Evolutionary conservation across 441 rosid genomes (phyloP), one percentile per base, ranked within the genome.

Genomic region (Melianthus villosus): DNA sequence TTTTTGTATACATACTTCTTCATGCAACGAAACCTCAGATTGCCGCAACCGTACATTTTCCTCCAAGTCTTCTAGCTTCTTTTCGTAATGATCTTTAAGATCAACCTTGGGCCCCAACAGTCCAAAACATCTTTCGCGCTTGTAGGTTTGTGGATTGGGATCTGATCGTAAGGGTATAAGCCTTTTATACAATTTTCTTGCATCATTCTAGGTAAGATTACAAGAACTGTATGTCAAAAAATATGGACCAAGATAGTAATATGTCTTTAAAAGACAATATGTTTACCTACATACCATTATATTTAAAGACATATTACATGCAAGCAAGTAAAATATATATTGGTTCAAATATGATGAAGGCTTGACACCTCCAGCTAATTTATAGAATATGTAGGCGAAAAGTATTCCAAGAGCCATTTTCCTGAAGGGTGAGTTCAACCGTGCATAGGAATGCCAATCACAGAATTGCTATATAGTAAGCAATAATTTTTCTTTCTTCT

Each of bases 31-130:
- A 55, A 58, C 70, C 49, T 72, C 84, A 29, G 94, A 74, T 58
- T 56, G 84, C 55, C 64, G 71, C 54, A 80, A 30, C 44, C 80
- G 68, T 62, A 76, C 61, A 58, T 65, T 67, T 47, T 80, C 77
- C 65, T 77, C 93, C 33, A 77, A 3, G 38, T 70, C 67, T 42
- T 71, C 84, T 41, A 77, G 62, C 57, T 68, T 47, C 56, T 64
- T 87, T 52, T 60, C 93, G 49, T 70, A 74, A 16, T 75, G 93
- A 71, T 61, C 77, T 56, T 64, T 53, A 42, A 69, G 73, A 59
- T 73, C 74, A 56, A 50, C 72, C 54, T 61, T 76, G 31, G 50
- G 54, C 37, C 75, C 55, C 26, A 73, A 75, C 30, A 73, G 30
- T 57, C 79, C 64, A 42, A 55, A 49, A 20, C 67, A 42, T 14